phyloP scores from a whole-genome alignment of 495 filamentous ascomycete genomes.

The Hypoxylon cercidicola region DNA sequence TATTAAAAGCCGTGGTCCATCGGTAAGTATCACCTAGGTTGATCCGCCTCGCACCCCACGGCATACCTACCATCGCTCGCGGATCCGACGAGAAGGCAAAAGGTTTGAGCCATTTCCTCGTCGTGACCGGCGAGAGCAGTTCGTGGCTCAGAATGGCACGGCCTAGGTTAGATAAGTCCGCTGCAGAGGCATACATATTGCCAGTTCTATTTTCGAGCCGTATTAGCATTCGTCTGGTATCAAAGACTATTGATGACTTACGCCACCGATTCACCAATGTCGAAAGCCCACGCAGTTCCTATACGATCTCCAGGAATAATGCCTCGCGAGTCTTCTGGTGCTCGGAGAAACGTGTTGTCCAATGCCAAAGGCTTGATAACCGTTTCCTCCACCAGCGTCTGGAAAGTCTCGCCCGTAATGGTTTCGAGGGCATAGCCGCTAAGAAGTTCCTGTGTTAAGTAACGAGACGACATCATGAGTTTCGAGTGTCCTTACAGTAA shows the following conservation, averaged over 20 bases:
- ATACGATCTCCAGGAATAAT: slow-evolving; percentile 49
- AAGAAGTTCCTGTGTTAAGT: background rate
- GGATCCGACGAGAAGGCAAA: slow-evolving; percentile 60
- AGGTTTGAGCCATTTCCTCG: slow-evolving; percentile 69
- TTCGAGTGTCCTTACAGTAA: slow-evolving; percentile 43
- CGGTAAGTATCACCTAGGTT: slow-evolving; percentile 49
- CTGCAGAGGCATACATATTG: slow-evolving; percentile 64
- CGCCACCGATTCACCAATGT: slow-evolving; percentile 52
- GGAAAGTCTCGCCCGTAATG: slow-evolving; percentile 51
- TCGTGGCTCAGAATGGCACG: slow-evolving; percentile 64
- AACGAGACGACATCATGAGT: background rate
- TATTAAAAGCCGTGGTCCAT: slow-evolving; percentile 62
- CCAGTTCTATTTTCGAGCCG: slow-evolving; percentile 54
- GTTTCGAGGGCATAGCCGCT: slow-evolving; percentile 55
- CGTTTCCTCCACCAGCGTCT: slow-evolving; percentile 51
- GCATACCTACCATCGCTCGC: slow-evolving; percentile 60
- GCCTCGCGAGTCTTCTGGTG: slow-evolving; percentile 46
- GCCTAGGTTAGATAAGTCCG: slow-evolving; percentile 62
- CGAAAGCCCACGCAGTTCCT: slow-evolving; percentile 48
- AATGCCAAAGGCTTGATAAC: slow-evolving; percentile 58
- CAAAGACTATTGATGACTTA: slow-evolving; percentile 27
- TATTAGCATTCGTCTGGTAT: slow-evolving; percentile 16
- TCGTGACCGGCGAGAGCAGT: slow-evolving; percentile 58
- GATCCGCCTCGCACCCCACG: slow-evolving; percentile 66
- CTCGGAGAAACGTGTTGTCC: slow-evolving; percentile 50